phyloP scores from a whole-genome alignment of 345 rosid genomes.

The Luvunga scandens region DNA sequence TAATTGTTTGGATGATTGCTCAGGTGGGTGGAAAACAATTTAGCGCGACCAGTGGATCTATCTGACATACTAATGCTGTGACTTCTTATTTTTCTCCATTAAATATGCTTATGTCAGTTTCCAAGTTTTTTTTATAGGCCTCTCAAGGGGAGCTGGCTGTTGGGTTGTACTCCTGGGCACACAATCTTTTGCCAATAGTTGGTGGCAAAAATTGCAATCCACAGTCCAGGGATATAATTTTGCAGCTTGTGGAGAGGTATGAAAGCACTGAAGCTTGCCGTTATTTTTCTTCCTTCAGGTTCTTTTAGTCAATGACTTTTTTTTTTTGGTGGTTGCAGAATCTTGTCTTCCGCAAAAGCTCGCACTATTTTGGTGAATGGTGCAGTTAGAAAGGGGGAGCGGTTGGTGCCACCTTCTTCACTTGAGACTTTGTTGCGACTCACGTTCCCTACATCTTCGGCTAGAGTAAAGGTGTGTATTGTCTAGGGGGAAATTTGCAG shows the following conservation, averaged over 20 bases:
- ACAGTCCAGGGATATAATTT: constrained; percentile 67
- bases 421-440: constrained; percentile 55
- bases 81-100: not conserved
- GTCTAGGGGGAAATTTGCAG: constrained; percentile 5
- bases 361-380: constrained; percentile 58
- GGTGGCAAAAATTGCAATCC: constrained; percentile 55
- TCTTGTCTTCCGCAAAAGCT: constrained; percentile 61
- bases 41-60: not conserved
- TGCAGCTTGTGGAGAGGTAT: constrained; percentile 60
- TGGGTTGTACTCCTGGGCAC: constrained; percentile 63
- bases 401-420: constrained; percentile 61
- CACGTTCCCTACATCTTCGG: constrained; percentile 63
- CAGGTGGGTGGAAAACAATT: constrained; percentile 43
- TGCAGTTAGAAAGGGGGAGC: constrained; percentile 74
- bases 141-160: constrained; percentile 67
- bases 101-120: constrained; percentile 1
- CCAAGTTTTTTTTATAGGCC: constrained; percentile 39
- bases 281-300: not conserved
- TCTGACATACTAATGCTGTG: not conserved
- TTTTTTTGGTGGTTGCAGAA: constrained; percentile 29
- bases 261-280: not conserved
- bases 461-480: constrained; percentile 59
- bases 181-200: constrained; percentile 51
- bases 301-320: not conserved
- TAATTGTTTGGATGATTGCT: constrained; percentile 65